Evolutionary conservation across 192 early-diverging fungal genomes (phyloP).

Genomic region (Gonapodya prolifera): DNA sequence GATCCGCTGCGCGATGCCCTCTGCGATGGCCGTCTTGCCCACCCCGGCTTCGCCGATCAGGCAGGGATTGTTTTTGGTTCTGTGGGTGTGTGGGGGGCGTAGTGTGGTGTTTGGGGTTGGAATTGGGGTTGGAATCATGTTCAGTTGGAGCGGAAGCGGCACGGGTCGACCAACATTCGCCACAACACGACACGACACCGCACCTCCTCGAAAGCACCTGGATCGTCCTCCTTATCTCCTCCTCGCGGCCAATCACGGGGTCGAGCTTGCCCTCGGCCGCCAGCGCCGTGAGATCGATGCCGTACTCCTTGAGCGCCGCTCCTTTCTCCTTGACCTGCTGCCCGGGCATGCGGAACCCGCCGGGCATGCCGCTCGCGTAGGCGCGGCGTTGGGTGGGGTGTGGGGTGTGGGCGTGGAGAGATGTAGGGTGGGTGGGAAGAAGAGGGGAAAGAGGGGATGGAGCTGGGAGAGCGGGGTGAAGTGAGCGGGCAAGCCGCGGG

Average conservation of each 20-base stretch:
- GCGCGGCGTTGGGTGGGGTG: not conserved
- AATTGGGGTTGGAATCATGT: not conserved
- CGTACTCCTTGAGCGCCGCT: slow-evolving; percentile 40
- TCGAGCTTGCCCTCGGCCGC: slow-evolving; percentile 68
- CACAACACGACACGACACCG: too few relatives aligned
- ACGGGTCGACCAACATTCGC: too few relatives aligned
- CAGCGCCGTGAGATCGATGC: slow-evolving; percentile 59
- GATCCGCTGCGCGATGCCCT: slow-evolving; percentile 66
- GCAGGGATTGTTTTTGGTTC: slow-evolving; percentile 70
- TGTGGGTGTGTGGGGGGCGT: slow-evolving; percentile 26
- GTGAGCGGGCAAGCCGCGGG: not conserved
- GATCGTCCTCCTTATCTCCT: slow-evolving; percentile 61
- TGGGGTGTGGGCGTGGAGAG: not conserved
- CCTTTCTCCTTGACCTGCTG: slow-evolving; percentile 9
- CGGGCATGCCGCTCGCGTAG: not conserved
- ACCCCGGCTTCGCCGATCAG: slow-evolving; percentile 66
- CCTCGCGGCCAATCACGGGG: slow-evolving; percentile 68
- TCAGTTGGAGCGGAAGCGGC: not conserved
- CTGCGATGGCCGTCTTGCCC: slow-evolving; percentile 71
- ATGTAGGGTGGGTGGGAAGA: not conserved
- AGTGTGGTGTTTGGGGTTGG: not conserved
- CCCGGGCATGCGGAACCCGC: not conserved
- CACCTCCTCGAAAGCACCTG: slow-evolving; percentile 35
- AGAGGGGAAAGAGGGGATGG: not conserved
- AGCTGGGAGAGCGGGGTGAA: not conserved